phyloP scores from a whole-genome alignment of 306 rosid species.

The Cicer chorassanicum region DNA sequence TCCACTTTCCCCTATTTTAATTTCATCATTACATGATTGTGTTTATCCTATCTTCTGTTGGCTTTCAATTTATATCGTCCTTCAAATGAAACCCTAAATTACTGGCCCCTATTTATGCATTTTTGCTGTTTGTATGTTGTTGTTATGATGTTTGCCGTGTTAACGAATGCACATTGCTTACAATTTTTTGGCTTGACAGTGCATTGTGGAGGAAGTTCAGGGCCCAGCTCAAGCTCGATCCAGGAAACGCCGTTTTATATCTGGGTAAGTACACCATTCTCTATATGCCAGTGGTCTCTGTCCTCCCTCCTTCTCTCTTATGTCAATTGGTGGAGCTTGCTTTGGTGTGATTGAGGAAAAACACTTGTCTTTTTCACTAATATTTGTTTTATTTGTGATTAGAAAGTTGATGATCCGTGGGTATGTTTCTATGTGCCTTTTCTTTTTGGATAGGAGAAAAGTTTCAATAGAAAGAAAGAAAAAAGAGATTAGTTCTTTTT shows the following conservation, averaged over 20 bases:
- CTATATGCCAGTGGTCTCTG: slow-evolving; percentile 10
- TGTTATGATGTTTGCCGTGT: slow-evolving; percentile 27
- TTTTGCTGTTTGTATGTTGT: slow-evolving; percentile 38
- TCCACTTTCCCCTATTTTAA: neutral
- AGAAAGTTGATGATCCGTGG: slow-evolving; percentile 26
- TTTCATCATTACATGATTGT: slow-evolving; percentile 16
- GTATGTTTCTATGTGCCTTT: slow-evolving; percentile 17
- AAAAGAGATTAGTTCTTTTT: slow-evolving; percentile 3
- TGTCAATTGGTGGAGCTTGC: slow-evolving; percentile 27
- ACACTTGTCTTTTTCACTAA: slow-evolving; percentile 4
- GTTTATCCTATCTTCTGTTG: slow-evolving; percentile 16
- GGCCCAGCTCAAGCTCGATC: slow-evolving; percentile 92
- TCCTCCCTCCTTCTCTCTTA: neutral
- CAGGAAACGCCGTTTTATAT: slow-evolving; percentile 86
- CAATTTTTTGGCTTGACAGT: slow-evolving; percentile 59
- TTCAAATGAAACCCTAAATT: slow-evolving; percentile 34
- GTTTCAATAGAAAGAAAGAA: neutral
- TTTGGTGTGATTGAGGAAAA: slow-evolving; percentile 33
- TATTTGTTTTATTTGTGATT: slow-evolving; percentile 6
- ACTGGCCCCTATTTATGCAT: slow-evolving; percentile 4
- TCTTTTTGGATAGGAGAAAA: neutral
- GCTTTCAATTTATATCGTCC: slow-evolving; percentile 1
- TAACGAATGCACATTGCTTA: slow-evolving; percentile 10
- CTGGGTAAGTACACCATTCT: slow-evolving; percentile 61
- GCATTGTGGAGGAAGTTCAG: slow-evolving; percentile 97